Evolutionary conservation across 169 alveolate species (phyloP).

Genomic region (Eimeria sp.): DNA sequence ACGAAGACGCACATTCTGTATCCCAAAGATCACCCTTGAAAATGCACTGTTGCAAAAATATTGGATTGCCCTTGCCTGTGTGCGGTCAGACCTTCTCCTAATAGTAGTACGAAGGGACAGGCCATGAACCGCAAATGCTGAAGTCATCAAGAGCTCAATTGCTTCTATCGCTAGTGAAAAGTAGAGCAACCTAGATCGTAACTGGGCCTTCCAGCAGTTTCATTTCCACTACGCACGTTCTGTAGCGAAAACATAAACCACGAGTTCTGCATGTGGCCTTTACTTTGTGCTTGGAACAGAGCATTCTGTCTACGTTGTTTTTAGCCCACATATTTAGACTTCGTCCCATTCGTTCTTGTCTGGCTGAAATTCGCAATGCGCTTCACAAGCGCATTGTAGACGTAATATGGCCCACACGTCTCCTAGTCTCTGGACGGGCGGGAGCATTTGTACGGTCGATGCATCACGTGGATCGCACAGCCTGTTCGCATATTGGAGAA

Average conservation of each 20-base stretch:
- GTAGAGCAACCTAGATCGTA: neutral
- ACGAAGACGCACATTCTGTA: neutral
- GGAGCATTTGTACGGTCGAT: neutral
- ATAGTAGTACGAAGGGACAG: neutral
- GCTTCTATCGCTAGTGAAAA: neutral
- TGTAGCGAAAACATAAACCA: neutral
- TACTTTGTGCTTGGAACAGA: neutral
- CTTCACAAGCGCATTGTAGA: neutral
- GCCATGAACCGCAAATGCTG: neutral
- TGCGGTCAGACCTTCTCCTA: neutral
- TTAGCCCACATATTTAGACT: neutral
- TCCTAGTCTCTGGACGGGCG: neutral
- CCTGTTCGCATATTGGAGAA: neutral
- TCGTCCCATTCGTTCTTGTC: neutral
- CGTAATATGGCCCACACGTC: neutral
- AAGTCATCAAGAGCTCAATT: neutral
- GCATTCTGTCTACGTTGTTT: neutral
- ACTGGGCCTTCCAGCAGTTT: neutral
- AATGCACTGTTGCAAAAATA: neutral
- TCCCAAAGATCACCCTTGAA: neutral
- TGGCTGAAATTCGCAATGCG: neutral
- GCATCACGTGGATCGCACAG: neutral
- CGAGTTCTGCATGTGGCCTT: neutral
- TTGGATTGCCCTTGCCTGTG: neutral
- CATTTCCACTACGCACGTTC: neutral